Evolutionary conservation across 495 filamentous ascomycete species (phyloP).

Genomic region (Hypomontagnella submonticulosa): DNA sequence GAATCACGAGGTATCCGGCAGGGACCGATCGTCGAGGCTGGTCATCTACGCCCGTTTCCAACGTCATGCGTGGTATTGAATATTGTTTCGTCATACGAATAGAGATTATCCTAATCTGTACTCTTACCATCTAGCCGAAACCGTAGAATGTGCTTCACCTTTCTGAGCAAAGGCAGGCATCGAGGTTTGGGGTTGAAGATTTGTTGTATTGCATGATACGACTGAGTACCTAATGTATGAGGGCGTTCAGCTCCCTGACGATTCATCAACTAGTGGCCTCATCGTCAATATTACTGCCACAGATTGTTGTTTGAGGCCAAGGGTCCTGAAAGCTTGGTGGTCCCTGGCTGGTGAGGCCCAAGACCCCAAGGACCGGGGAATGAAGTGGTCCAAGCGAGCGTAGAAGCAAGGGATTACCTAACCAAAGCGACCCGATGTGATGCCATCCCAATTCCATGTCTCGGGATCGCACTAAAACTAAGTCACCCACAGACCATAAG

Average conservation of each 20-base stretch:
- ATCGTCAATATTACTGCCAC: slow-evolving; percentile 29
- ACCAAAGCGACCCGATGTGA: slow-evolving; percentile 12
- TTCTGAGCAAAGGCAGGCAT: slow-evolving; percentile 5
- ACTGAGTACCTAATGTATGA: slow-evolving; percentile 3
- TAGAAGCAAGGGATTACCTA: slow-evolving; percentile 22
- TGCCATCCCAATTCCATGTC: slow-evolving; percentile 41
- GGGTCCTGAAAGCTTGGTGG: slow-evolving; percentile 29
- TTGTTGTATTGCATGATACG: slow-evolving; percentile 11
- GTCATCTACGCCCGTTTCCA: slow-evolving; percentile 1
- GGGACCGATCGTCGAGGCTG: slow-evolving; percentile 28
- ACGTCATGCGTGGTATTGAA: slow-evolving; percentile 25
- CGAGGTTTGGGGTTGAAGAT: slow-evolving; percentile 6
- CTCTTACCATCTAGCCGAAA: slow-evolving; percentile 27
- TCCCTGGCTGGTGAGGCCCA: slow-evolving; percentile 12
- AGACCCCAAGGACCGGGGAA: slow-evolving; percentile 34
- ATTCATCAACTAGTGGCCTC: slow-evolving; percentile 13
- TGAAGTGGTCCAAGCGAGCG: slow-evolving; percentile 32
- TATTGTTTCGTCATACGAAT: slow-evolving; percentile 39
- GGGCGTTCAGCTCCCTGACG: slow-evolving; percentile 18
- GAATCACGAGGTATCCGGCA: slow-evolving; percentile 37
- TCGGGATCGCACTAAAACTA: slow-evolving; percentile 42
- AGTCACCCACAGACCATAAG: slow-evolving; percentile 20
- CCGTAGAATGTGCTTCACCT: slow-evolving; percentile 21
- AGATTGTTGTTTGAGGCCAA: slow-evolving; percentile 39
- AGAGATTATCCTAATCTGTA: slow-evolving; percentile 26